Conservation (phyloP, 495 filamentous ascomycete species). For the Lasiosphaeris hirsuta region DNA sequence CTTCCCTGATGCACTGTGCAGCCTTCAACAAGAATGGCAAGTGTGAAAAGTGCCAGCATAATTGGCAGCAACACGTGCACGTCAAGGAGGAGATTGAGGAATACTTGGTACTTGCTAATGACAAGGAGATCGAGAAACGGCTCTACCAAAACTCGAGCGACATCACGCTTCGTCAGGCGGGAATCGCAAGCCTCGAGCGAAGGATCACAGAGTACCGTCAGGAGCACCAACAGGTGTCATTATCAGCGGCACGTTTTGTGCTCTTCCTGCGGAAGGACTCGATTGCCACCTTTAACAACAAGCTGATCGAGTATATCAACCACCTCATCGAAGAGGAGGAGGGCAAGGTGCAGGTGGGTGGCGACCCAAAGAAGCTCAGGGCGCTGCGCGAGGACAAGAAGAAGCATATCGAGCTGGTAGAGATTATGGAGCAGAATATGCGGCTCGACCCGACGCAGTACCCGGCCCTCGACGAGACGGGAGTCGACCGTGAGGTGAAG, state of each 20-base stretch:
- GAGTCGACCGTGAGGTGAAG: background rate
- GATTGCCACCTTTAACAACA: slow-evolving; percentile 39
- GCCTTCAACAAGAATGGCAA: background rate
- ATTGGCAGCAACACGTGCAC: slow-evolving; percentile 37
- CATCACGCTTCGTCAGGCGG: slow-evolving; percentile 19
- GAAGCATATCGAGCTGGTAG: slow-evolving; percentile 3
- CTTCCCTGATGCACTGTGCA: slow-evolving; percentile 1
- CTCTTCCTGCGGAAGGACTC: slow-evolving; percentile 37
- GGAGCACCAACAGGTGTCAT: slow-evolving; percentile 30
- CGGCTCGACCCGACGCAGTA: background rate
- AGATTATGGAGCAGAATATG: background rate
- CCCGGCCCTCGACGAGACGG: background rate
- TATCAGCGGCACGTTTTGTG: slow-evolving; percentile 35
- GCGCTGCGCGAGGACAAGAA: background rate
- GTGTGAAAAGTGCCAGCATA: slow-evolving; percentile 25
- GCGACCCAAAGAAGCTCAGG: slow-evolving; percentile 1
- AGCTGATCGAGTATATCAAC: slow-evolving; percentile 38
- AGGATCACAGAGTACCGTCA: slow-evolving; percentile 27
- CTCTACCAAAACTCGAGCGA: slow-evolving; percentile 23
- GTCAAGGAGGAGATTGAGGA: slow-evolving; percentile 27
- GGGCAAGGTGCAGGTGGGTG: background rate
- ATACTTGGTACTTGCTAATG: slow-evolving; percentile 20
- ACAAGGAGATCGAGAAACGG: slow-evolving; percentile 22
- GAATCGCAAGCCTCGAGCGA: slow-evolving; percentile 19
- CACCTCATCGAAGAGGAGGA: slow-evolving; percentile 27